Conservation (phyloP, 2,329 filamentous ascomycete species). For the Parascedosporium putredinis region DNA sequence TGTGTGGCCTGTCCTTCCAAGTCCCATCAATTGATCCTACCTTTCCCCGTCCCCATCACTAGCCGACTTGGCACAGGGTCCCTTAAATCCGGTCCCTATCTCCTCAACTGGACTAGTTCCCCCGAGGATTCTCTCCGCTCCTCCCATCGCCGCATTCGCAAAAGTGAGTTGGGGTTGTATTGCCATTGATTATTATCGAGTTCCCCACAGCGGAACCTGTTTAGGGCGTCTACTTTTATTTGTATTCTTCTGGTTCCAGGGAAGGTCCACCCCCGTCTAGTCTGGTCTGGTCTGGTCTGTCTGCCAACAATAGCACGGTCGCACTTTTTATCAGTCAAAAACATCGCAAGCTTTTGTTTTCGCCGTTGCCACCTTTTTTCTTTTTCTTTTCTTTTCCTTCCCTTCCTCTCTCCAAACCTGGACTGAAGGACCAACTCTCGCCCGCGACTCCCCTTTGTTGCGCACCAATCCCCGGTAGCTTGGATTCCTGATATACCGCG, state of each 20-base stretch:
- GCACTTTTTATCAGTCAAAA: too few relatives aligned
- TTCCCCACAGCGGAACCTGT: neutral
- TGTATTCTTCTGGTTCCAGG: neutral
- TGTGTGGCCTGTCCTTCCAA: neutral
- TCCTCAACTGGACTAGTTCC: neutral
- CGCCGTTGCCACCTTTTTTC: neutral
- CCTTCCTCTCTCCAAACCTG: too few relatives aligned
- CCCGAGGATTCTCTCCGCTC: neutral
- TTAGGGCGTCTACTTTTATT: neutral
- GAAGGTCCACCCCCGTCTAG: too few relatives aligned
- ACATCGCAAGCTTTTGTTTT: neutral
- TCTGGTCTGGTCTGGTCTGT: too few relatives aligned
- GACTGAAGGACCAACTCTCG: neutral
- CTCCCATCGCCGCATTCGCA: neutral
- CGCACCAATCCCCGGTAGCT: neutral
- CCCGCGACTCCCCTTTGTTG: neutral
- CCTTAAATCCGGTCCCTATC: neutral
- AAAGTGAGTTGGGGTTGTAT: neutral
- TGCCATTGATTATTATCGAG: neutral
- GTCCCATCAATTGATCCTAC: too few relatives aligned
- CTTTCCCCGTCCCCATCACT: neutral
- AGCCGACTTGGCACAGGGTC: neutral
- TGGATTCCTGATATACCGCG: neutral
- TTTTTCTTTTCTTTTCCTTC: neutral
- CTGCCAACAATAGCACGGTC: too few relatives aligned